A percentile compares a stretch with the other conserved stretches of the same genome.
phyloP scores from a whole-genome alignment of 306 rosid genomes.

The Potentilla sterilis region DNA sequence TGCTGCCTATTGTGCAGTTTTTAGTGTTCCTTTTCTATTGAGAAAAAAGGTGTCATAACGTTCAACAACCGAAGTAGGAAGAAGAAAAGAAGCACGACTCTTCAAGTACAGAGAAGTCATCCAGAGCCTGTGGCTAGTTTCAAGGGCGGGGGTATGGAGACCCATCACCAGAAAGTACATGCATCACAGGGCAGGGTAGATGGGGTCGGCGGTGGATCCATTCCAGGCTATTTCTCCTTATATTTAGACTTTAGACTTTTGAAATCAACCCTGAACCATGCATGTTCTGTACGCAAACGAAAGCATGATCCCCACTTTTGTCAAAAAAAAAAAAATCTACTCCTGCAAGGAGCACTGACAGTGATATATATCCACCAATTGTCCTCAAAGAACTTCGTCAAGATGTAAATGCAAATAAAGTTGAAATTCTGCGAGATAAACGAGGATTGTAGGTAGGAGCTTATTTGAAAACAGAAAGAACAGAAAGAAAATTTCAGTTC shows the following conservation, averaged over 20 bases:
- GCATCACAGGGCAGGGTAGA: not conserved
- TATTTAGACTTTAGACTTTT: not conserved
- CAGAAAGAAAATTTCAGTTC: not conserved
- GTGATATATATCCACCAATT: not conserved
- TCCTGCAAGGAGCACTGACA: not conserved
- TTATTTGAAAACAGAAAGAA: not conserved
- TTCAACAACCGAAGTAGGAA: not conserved
- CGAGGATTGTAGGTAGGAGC: not conserved
- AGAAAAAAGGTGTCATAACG: not conserved
- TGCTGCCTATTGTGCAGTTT: not conserved
- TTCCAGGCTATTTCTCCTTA: not conserved
- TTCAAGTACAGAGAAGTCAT: not conserved
- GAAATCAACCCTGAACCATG: not conserved
- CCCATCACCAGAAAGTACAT: not conserved
- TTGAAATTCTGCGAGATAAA: not conserved
- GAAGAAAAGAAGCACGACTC: not conserved
- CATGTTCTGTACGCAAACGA: not conserved
- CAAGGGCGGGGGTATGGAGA: not conserved
- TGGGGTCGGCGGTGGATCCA: not conserved
- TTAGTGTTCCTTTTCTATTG: not conserved
- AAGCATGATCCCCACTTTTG: not conserved
- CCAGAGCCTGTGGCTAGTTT: not conserved
- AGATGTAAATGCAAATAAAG: not conserved
- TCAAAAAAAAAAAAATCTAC: not conserved
- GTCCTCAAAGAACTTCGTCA: not conserved